Evolutionary conservation across 441 rosid genomes (phyloP).

Genomic region (Gossypium davidsonii): DNA sequence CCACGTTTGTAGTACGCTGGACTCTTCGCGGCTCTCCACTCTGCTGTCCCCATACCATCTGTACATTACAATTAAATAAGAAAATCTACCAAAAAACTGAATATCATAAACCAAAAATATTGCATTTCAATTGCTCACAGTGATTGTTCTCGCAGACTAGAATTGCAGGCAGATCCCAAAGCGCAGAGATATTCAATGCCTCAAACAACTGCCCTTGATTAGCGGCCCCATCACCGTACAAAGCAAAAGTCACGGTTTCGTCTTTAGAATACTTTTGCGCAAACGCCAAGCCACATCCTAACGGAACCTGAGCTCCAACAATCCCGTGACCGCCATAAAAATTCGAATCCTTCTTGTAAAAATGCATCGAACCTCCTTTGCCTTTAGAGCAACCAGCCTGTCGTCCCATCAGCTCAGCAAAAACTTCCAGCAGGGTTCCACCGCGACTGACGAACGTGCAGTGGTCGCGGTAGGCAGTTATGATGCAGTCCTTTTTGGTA

Average conservation of each 20-base stretch:
- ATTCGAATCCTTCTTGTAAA: constrained; percentile 76
- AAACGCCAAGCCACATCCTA: constrained; percentile 91
- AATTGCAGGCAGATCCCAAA: constrained; percentile 93
- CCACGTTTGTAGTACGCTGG: constrained; percentile 92
- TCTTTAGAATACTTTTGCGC: constrained; percentile 91
- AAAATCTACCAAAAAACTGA: constrained; percentile 8
- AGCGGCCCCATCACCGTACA: constrained; percentile 97
- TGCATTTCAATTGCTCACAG: constrained; percentile 35
- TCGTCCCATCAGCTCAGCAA: constrained; percentile 94
- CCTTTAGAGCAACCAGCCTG: constrained; percentile 78
- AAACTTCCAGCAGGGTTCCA: constrained; percentile 61
- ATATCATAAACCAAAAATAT: neutral
- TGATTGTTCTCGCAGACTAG: constrained; percentile 95
- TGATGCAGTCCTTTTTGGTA: constrained; percentile 70
- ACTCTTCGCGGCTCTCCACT: constrained; percentile 95
- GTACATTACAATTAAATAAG: constrained; percentile 15
- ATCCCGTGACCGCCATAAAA: constrained; percentile 97
- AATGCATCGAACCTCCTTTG: constrained; percentile 99
- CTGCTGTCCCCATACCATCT: constrained; percentile 99
- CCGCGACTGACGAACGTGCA: constrained; percentile 85
- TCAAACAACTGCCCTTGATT: constrained; percentile 96
- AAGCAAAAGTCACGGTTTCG: constrained; percentile 67
- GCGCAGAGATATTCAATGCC: constrained; percentile 84
- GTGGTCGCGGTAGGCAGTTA: constrained; percentile 89
- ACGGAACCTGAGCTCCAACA: constrained; percentile 92